A percentile compares a stretch with the other conserved stretches of the same genome.
phyloP scores from a whole-genome alignment of 768 basidiomycete genomes.

The Panellus pusillus region DNA sequence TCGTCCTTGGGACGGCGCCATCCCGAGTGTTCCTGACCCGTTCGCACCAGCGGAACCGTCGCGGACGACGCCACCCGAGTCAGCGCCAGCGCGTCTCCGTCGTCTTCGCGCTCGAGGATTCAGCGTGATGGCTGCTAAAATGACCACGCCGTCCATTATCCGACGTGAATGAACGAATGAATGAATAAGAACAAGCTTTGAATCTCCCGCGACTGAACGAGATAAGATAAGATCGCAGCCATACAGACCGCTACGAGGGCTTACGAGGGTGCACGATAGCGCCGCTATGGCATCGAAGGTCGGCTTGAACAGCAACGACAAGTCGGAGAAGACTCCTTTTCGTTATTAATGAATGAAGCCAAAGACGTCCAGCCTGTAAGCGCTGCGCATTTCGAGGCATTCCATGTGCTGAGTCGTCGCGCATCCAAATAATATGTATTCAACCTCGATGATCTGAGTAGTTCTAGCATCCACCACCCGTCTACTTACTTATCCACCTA shows the following conservation, averaged over 20 bases:
- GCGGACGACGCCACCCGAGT: neutral
- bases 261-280: slow-evolving; percentile 60
- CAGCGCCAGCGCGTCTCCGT: slow-evolving; percentile 24
- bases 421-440: too few relatives aligned
- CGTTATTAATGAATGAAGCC: slow-evolving; percentile 42
- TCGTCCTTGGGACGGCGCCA: neutral
- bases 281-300: slow-evolving; percentile 67
- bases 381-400: slow-evolving; percentile 14
- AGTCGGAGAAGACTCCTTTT: slow-evolving; percentile 60
- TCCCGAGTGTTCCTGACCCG: neutral
- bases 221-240: too few relatives aligned
- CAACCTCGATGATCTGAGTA: neutral
- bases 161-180: slow-evolving; percentile 22
- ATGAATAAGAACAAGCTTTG: too few relatives aligned
- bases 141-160: slow-evolving; percentile 62
- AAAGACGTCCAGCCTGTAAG: slow-evolving; percentile 15
- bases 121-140: slow-evolving; percentile 61
- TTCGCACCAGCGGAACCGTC: neutral
- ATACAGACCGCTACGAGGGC: slow-evolving; percentile 61
- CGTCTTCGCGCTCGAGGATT: slow-evolving; percentile 56
- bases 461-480: neutral
- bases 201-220: neutral
- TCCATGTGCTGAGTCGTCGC: slow-evolving; percentile 9
- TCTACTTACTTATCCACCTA: too few relatives aligned
- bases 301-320: slow-evolving; percentile 65